phyloP scores from a whole-genome alignment of 2,329 filamentous ascomycete genomes.

The Calonectria pseudoturangicola region DNA sequence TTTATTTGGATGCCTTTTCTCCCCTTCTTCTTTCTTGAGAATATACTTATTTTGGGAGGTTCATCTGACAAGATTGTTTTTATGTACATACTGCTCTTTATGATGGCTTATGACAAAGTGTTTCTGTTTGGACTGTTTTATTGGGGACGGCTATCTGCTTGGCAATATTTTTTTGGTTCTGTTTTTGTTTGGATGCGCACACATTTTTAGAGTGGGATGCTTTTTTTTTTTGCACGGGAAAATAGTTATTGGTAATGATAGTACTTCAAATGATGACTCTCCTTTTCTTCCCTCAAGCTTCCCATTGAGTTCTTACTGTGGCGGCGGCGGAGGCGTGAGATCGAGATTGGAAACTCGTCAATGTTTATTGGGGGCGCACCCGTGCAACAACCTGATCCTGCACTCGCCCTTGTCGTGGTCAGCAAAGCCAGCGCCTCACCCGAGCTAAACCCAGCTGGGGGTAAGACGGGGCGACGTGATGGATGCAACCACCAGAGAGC shows the following conservation, averaged over 20 bases:
- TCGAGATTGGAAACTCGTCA: conserved; percentile 22
- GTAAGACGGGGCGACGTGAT: conserved; percentile 19
- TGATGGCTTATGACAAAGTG: background rate
- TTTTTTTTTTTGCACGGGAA: background rate
- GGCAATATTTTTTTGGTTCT: background rate
- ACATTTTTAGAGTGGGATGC: background rate
- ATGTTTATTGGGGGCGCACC: background rate
- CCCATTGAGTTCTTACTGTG: conserved; percentile 25
- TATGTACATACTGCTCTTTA: background rate
- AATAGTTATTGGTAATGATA: conserved; percentile 6
- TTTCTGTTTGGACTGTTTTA: background rate
- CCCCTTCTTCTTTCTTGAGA: background rate
- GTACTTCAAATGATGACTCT: conserved; percentile 26
- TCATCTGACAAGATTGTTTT: background rate
- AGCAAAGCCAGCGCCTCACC: background rate
- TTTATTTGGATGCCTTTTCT: background rate
- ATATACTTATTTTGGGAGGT: too few relatives aligned
- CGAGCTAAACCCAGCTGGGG: background rate
- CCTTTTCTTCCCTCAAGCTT: background rate
- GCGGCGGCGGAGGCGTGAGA: conserved; percentile 16
- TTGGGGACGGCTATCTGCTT: conserved; percentile 8
- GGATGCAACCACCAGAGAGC: conserved; percentile 12
- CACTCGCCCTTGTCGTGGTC: background rate
- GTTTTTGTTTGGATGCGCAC: conserved; percentile 1
- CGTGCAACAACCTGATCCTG: background rate